Percentiles rank a stretch among this genome's conserved stretches.
Evolutionary conservation across 495 filamentous ascomycete species (phyloP).

Genomic region (Talaromyces adpressus): DNA sequence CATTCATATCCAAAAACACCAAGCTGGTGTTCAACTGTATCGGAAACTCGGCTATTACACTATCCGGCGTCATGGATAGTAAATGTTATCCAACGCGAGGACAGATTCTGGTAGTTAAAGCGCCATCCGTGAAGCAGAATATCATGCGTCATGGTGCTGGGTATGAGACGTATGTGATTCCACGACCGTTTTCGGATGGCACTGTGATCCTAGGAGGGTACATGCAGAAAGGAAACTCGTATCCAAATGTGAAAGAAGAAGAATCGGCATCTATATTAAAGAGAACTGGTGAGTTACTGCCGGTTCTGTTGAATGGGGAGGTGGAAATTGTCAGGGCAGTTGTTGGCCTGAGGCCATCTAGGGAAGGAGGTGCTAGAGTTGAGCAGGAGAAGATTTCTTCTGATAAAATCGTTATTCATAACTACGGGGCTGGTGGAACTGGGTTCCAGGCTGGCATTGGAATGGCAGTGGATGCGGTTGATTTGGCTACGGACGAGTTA

Average conservation of each 20-base stretch:
- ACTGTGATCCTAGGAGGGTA: constrained; percentile 25
- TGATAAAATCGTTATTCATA: constrained; percentile 15
- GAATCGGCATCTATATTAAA: constrained; percentile 23
- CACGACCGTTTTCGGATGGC: constrained; percentile 22
- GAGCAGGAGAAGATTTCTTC: constrained; percentile 13
- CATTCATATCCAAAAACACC: constrained; percentile 17
- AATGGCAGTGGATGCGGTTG: constrained; percentile 13
- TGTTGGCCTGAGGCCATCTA: constrained; percentile 22
- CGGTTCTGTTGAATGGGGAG: constrained; percentile 11
- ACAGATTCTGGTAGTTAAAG: constrained; percentile 31
- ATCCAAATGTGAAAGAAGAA: not conserved
- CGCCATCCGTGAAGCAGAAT: constrained; percentile 20
- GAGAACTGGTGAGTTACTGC: constrained; percentile 17
- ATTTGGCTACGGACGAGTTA: not conserved
- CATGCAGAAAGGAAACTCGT: constrained; percentile 21
- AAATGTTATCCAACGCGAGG: constrained; percentile 28
- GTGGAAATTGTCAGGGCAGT: constrained; percentile 17
- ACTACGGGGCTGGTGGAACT: constrained; percentile 16
- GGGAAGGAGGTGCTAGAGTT: constrained; percentile 22
- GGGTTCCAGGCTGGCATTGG: constrained; percentile 22
- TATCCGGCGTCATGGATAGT: constrained; percentile 19
- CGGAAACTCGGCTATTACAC: constrained; percentile 16
- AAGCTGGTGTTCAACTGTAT: constrained; percentile 26
- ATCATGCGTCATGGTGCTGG: constrained; percentile 27
- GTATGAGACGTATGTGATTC: constrained; percentile 29